phyloP scores from a whole-genome alignment of 2,329 filamentous ascomycete genomes.

The Orbilia javanica region DNA sequence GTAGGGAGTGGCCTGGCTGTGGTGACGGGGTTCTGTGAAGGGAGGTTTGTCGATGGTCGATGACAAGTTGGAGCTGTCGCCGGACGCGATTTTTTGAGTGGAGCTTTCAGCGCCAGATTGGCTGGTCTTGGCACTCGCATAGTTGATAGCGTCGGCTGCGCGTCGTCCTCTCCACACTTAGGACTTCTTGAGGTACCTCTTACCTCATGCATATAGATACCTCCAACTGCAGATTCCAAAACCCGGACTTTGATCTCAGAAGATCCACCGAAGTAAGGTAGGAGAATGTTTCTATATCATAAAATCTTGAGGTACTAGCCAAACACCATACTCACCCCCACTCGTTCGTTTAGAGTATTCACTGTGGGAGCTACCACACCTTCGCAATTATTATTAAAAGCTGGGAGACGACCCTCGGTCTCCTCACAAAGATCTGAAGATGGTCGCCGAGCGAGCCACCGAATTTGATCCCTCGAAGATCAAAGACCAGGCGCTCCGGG shows the following conservation, averaged over 20 bases:
- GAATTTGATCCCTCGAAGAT: conserved; percentile 80
- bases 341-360: not conserved
- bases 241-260: not conserved
- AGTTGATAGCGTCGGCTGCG: conserved; percentile 22
- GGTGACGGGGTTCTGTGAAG: not conserved
- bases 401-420: not conserved
- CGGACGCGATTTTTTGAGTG: conserved; percentile 56
- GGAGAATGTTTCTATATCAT: not conserved
- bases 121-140: conserved; percentile 48
- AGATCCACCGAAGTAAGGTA: not conserved
- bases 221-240: not conserved
- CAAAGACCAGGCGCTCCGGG: conserved; percentile 84
- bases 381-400: not conserved
- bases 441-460: conserved; percentile 48
- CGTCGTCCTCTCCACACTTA: conserved; percentile 32
- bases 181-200: not conserved
- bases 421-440: conserved; percentile 7
- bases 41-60: conserved; percentile 49
- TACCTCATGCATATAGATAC: conserved; percentile 8
- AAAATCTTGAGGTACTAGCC: not conserved
- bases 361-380: not conserved
- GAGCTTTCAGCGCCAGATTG: conserved; percentile 30
- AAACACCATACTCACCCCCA: not conserved
- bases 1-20: not conserved
- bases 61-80: conserved; percentile 41